phyloP scores from a whole-genome alignment of 2,329 filamentous ascomycete species.

The Colletotrichum nymphaeae region DNA sequence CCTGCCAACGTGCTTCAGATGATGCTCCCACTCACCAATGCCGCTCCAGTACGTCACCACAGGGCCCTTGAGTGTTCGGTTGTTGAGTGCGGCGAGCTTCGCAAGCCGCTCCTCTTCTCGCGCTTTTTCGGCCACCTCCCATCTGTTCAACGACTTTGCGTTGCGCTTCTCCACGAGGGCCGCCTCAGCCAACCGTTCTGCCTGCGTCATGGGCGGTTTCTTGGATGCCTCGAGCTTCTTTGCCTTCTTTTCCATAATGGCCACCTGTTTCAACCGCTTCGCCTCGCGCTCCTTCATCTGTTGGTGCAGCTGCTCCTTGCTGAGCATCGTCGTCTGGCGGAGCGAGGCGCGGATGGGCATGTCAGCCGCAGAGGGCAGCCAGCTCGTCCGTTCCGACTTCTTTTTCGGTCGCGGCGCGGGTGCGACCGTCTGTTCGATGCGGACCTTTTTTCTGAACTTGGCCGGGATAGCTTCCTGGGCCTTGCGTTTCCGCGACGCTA shows the following conservation, averaged over 20 bases:
- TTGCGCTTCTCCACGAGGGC: constrained; percentile 87
- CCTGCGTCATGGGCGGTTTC: constrained; percentile 87
- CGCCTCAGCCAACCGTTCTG: constrained; percentile 84
- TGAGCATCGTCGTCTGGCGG: constrained; percentile 67
- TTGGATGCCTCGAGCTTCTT: constrained; percentile 80
- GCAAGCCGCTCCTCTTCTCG: constrained; percentile 85
- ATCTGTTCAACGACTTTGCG: constrained; percentile 88
- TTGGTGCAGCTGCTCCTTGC: constrained; percentile 72
- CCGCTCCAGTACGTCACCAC: constrained; percentile 95
- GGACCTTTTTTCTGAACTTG: constrained; percentile 80
- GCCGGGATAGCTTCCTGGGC: constrained; percentile 79
- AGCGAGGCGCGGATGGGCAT: constrained; percentile 69
- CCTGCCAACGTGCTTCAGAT: constrained; percentile 77
- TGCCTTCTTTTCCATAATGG: constrained; percentile 73
- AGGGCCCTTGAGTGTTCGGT: constrained; percentile 86
- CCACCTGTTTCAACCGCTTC: constrained; percentile 77
- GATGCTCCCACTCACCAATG: constrained; percentile 83
- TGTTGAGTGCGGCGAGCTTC: constrained; percentile 88
- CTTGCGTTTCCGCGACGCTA: constrained; percentile 82
- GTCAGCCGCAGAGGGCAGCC: constrained; percentile 66
- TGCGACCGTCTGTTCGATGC: constrained; percentile 65
- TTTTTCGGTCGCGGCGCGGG: constrained; percentile 65
- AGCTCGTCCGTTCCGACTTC: constrained; percentile 69
- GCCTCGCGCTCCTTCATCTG: constrained; percentile 81
- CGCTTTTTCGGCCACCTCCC: constrained; percentile 93